Evolutionary conservation across 108 stramenopile species (phyloP), one percentile per base, ranked within the genome.

Genomic region (Fistulifera solaris): DNA sequence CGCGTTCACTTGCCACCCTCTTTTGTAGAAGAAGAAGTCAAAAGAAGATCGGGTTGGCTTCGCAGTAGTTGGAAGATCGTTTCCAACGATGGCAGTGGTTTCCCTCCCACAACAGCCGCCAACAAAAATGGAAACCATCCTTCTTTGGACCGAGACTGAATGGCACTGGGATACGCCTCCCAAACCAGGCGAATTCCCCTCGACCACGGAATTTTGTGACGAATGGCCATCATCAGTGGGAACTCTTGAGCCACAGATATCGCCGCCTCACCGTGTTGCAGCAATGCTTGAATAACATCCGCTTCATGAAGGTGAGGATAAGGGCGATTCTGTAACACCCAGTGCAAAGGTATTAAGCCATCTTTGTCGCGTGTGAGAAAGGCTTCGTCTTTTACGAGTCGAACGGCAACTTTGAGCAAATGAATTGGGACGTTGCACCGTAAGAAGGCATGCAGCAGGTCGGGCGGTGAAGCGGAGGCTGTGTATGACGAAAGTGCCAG

Each of bases 181-280:
- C 3, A 35, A 21, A 78, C 47, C 16, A 50, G 40, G 12, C 48
- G 49, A 26, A 78, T 8, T 1, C 77, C 77, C 21, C 61, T 61
- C 38, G 50, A 51, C 68, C 69, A 78, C 4, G 56, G 42, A 46
- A 71, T 67, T 6, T 59, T 31, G 10, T 62, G 60, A 26, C 65
- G 58, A 41, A 77, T 65, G 13, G 70, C 76, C 16, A 72, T 49
- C 15, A 62, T 48, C 16, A 72, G 64, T 1, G 76, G 76, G 18
- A 38, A 14, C 23, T 71, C 62, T 5, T 58, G 26, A 54, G 14
- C 46, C 10, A 45, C 71, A 68, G 19, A 15, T 55, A 60, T 43
- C 14, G n/a, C 27, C n/a, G 70, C 59, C 13, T 70, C 70, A 43
- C 31, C 62, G 8, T 55, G 58, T 26, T 67, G 17, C 26, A 71